phyloP scores from a whole-genome alignment of 495 filamentous ascomycete species.

The Aspergillus nanangensis region DNA sequence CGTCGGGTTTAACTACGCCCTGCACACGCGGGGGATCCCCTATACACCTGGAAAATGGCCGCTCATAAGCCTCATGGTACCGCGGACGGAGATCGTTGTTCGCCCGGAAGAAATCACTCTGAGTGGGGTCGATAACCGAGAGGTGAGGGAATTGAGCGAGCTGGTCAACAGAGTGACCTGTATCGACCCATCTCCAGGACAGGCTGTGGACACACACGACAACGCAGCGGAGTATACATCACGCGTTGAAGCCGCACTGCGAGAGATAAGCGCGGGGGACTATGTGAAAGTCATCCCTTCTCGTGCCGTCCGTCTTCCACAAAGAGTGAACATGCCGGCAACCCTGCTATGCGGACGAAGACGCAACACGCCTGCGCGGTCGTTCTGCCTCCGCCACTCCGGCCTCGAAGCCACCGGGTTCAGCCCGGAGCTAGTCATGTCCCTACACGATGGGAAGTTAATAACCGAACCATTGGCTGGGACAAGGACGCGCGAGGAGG shows the following conservation, averaged over 20 bases:
- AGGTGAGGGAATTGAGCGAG: background rate
- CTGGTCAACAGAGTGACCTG: background rate
- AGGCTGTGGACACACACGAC: constrained; percentile 6
- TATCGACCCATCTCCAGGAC: background rate
- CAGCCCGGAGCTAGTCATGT: constrained; percentile 18
- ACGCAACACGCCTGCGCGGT: constrained; percentile 10
- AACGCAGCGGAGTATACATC: constrained; percentile 1
- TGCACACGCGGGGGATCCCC: constrained; percentile 4
- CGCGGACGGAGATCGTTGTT: constrained; percentile 5
- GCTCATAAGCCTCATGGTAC: constrained; percentile 10
- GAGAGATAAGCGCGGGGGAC: constrained; percentile 6
- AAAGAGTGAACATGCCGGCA: constrained; percentile 11
- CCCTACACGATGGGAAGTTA: constrained; percentile 7
- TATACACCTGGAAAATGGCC: constrained; percentile 11
- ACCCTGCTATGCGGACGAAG: constrained; percentile 11
- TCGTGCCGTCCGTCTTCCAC: constrained; percentile 4
- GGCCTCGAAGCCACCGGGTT: constrained; percentile 14
- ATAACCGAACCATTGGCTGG: constrained; percentile 15
- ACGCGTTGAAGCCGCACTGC: constrained; percentile 6
- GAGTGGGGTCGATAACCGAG: constrained; percentile 4
- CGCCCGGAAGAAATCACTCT: constrained; percentile 3
- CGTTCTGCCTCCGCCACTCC: constrained; percentile 10
- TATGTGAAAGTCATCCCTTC: constrained; percentile 15
- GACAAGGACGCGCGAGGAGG: constrained; percentile 7
- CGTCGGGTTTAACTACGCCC: constrained; percentile 16